Evolutionary conservation across 1,139 yeast species (phyloP).

Genomic region (Arxiozyma slooffiae): DNA sequence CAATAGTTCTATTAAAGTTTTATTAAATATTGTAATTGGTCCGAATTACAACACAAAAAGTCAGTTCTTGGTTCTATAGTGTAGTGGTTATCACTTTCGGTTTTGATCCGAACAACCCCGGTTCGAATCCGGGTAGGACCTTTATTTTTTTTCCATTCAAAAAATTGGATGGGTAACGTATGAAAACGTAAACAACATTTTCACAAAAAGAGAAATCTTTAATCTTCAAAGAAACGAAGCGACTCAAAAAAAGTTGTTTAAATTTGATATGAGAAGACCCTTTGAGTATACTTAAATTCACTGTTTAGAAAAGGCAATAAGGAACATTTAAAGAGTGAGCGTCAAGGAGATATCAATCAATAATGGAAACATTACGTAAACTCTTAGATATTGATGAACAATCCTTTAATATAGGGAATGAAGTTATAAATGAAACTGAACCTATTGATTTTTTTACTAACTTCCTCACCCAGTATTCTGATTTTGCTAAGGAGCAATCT

Average conservation of each 20-base stretch:
- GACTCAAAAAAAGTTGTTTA: no score
- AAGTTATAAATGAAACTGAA: not conserved
- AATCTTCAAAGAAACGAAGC: not conserved
- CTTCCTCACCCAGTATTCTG: constrained; percentile 3
- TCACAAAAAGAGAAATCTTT: no score
- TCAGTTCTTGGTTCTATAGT: constrained; percentile 38
- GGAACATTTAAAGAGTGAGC: no score
- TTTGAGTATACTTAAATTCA: not conserved
- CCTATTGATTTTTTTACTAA: constrained; percentile 2
- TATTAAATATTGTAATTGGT: no score
- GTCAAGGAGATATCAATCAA: not conserved
- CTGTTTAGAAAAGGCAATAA: not conserved
- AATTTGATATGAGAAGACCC: not conserved
- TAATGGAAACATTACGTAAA: not conserved
- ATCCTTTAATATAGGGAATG: not conserved
- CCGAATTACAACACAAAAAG: no score
- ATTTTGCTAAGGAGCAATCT: constrained; percentile 2
- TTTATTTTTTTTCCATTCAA: constrained; percentile 18
- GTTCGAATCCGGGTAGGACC: constrained; percentile 95
- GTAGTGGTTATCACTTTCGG: constrained; percentile 63
- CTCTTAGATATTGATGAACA: not conserved
- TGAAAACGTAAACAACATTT: no score
- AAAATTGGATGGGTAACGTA: no score
- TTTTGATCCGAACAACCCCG: constrained; percentile 82
- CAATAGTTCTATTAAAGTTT: no score